Evolutionary conservation across 2,329 filamentous ascomycete species (phyloP).

Genomic region (Paraphoma chrysanthemicola): DNA sequence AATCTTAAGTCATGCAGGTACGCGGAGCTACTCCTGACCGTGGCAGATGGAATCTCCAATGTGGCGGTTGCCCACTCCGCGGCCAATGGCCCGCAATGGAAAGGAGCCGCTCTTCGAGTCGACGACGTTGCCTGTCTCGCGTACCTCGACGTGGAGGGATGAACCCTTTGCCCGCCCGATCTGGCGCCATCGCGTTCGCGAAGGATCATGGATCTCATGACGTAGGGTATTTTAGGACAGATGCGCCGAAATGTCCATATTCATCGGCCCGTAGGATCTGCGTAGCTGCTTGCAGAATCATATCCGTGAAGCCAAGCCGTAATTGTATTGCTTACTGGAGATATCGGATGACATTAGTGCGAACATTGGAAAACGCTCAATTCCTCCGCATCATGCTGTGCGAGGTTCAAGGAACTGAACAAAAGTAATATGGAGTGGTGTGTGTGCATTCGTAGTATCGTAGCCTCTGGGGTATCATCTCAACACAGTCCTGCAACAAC

Average conservation of each 20-base stretch:
- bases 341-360: neutral
- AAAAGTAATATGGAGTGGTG: neutral
- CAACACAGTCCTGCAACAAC: neutral
- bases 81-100: neutral
- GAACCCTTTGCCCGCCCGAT: neutral
- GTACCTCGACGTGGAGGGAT: neutral
- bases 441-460: neutral
- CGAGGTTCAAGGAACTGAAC: neutral
- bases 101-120: neutral
- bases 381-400: no score
- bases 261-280: neutral
- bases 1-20: constrained; percentile 25
- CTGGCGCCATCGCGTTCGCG: neutral
- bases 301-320: neutral
- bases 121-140: neutral
- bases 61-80: neutral
- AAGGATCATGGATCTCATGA: neutral
- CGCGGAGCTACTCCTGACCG: constrained; percentile 28
- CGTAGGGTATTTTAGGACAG: neutral
- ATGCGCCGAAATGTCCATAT: neutral
- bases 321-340: neutral
- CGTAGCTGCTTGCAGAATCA: neutral
- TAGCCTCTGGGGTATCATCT: neutral
- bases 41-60: neutral
- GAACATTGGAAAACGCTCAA: no score